Base-by-base conservation (phyloP, 169 alveolate species). In the Plasmodium chabaudi region DNA sequence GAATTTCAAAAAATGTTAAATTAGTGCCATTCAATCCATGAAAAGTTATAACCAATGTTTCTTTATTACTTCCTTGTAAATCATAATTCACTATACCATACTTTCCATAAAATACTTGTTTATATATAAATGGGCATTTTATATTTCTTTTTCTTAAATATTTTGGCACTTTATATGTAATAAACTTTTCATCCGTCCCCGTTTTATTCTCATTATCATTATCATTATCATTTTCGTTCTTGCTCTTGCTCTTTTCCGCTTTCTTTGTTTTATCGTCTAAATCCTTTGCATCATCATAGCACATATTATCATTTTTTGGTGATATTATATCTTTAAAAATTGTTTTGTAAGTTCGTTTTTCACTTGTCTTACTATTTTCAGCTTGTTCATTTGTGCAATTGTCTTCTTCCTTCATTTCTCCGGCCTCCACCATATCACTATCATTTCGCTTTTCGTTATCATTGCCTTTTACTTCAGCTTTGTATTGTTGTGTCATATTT, bases 21-120 rank as follows among this genome's bases (percentile, higher is more conserved):
- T 90, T 93, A 13, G 94, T 71, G 5, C 95, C 96, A 72, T 92
- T 94, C 46, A 91, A 82, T 42, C 96, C 96, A 73, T 94, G 96
- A 88, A 94, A 94, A 1, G 95, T 94, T 23, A 94, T 72, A n/a
- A 92, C 95, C 64, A 92, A 68, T 19, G 72, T 59, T 10, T 72
- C 93, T 49, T 60, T 67, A 21, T 87, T 87, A 49, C 88, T 89
- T 27, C 96, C 96, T 10, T 56, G 93, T 17, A 87, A 56, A 63
- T 88, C 88, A 88, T 89, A 94, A 72, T 92, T 92, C 42, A 92
- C 74, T 10, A 84, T 77, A 5, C 96, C 96, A 72, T 94, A 87
- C 17, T 84, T 72, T 27, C 96, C 96, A 49, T 65, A 67, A 46
- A 92, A 89, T 9, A 89, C 93, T 6, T 61, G 90, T 25, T 94